Base-by-base conservation (phyloP, 495 filamentous ascomycete species). In the Barbatosphaeria neglecta region DNA sequence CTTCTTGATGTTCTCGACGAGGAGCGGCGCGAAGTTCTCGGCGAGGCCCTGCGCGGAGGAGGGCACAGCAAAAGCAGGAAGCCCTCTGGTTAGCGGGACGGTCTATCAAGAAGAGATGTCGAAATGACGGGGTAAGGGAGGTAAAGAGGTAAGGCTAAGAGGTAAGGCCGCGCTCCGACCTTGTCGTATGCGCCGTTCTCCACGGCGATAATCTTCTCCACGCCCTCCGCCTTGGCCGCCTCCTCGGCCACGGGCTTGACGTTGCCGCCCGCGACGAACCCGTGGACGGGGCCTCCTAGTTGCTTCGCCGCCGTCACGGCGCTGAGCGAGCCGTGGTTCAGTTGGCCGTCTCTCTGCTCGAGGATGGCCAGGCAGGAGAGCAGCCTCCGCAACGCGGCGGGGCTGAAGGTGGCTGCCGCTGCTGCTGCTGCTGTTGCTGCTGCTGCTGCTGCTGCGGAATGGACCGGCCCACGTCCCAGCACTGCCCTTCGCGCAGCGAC, bases 1-100 rank as follows among this genome's bases (percentile, higher is more conserved):
- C 57, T 89, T 87, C 74, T 94, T 92, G 66, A 98, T 86, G 65
- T 96, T 98, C 65, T 95, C 88, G 22, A 86, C 86, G 17, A 98
- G 74, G 23, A 98, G 69, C 33, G 89, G 85, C n/a, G 90, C 90
- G 58, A 74, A 97, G 72, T 89, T 98, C 69, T 98, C 92, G 22
- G 92, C 82, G 4, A 98, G 77, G 22, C 87, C 86, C 89, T 95
- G 43, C 18, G n/a, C n/a, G n/a, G n/a, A 19, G 2, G 25, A 15
- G 3, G 15, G 1, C n/a, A 43, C 11, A 46, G 43, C 25, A 31
- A 28, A 22, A 28, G 37, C 13, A 18, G 13, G n/a, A 6, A 8
- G 2, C 3, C 27, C 7, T 10, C 7, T 31, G 27, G 22, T 17
- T 15, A 22, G 2, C 35, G 28, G 33, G 24, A 15, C 25, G 16